Percentiles rank a stretch among this genome's conserved stretches.
phyloP scores from a whole-genome alignment of 176 grass and related monocot species.

The Poa pratensis region DNA sequence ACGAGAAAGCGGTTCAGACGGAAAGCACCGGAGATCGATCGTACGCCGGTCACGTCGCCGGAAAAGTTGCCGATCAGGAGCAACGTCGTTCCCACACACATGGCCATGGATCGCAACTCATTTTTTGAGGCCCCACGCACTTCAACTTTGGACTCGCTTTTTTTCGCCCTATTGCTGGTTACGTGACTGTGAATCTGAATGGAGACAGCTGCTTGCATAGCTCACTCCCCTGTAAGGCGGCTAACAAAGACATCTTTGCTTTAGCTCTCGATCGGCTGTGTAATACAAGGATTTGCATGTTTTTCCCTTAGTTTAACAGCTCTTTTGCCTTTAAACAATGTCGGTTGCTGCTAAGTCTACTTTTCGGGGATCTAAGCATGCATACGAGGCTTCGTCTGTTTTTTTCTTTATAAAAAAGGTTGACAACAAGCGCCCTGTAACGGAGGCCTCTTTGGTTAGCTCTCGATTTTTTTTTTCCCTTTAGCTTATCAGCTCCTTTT shows the following conservation, averaged over 20 bases:
- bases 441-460: no score
- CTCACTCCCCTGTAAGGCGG: not conserved
- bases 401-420: no score
- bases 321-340: no score
- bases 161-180: not conserved
- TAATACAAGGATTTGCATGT: no score
- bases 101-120: not conserved
- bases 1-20: not conserved
- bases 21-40: not conserved
- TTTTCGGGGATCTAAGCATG: no score
- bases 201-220: slow-evolving; percentile 11
- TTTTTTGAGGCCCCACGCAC: not conserved
- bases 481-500: no score
- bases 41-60: not conserved
- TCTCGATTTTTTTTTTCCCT: no score
- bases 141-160: not conserved
- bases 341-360: no score
- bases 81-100: slow-evolving; percentile 12
- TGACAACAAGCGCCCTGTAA: no score
- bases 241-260: not conserved
- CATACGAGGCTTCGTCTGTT: not conserved
- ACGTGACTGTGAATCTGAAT: not conserved
- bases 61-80: not conserved
- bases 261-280: no score
- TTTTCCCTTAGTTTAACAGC: no score